Percentiles rank a stretch among this genome's conserved stretches.
Conservation (phyloP, 2,329 filamentous ascomycete genomes). For the Penicillium paneum region DNA sequence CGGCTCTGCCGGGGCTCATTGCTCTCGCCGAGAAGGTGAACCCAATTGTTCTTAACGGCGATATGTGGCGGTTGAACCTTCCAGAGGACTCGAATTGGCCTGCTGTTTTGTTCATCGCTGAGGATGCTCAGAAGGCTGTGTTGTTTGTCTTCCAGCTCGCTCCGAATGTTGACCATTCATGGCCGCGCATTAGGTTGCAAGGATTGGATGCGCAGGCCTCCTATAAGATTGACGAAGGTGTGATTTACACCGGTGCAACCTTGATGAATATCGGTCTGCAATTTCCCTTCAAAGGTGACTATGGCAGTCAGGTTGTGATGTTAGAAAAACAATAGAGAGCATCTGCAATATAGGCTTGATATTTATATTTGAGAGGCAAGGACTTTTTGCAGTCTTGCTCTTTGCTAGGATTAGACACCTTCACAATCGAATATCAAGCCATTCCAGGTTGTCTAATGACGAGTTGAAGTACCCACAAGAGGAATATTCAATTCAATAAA, state of each 20-base stretch:
- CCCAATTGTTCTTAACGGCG: conserved; percentile 57
- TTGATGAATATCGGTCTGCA: conserved; percentile 63
- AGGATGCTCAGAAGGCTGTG: conserved; percentile 50
- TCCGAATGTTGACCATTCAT: conserved; percentile 52
- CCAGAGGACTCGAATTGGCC: conserved; percentile 62
- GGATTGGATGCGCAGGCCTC: conserved; percentile 55
- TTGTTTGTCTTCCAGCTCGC: conserved; percentile 61
- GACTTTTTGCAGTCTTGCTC: background rate
- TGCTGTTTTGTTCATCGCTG: conserved; percentile 57
- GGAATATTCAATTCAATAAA: background rate
- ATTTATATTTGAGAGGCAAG: background rate
- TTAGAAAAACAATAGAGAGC: conserved; percentile 46
- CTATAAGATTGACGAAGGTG: conserved; percentile 55
- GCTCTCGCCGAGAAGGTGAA: conserved; percentile 55
- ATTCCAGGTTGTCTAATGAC: background rate
- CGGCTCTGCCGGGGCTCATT: conserved; percentile 54
- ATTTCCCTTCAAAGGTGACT: conserved; percentile 52
- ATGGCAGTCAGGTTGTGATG: conserved; percentile 57
- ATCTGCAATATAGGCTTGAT: background rate
- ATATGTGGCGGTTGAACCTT: conserved; percentile 58
- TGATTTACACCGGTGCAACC: conserved; percentile 55
- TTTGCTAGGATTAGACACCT: background rate
- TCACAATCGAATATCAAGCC: background rate
- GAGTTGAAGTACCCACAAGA: background rate
- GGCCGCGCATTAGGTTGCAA: conserved; percentile 54